phyloP scores from a whole-genome alignment of 306 rosid species.

The Senna tora region DNA sequence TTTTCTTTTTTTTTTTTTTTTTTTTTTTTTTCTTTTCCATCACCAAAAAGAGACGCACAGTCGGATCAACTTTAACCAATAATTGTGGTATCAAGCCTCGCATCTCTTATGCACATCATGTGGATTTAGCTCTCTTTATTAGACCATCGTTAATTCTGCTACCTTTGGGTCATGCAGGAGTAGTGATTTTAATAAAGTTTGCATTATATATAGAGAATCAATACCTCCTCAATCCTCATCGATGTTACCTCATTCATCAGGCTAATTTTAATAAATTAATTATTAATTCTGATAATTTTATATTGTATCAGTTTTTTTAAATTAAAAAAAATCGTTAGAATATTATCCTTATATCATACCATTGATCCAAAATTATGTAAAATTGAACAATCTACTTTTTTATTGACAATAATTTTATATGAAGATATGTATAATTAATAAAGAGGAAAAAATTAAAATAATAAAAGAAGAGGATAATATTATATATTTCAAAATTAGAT shows the following conservation, averaged over 20 bases:
- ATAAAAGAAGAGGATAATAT: too few species aligned
- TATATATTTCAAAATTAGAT: too few species aligned
- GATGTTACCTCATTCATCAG: background rate
- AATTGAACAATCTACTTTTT: too few species aligned
- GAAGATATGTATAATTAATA: too few species aligned
- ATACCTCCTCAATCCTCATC: background rate
- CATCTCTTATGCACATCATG: conserved; percentile 29
- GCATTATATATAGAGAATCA: background rate
- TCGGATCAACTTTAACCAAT: conserved; percentile 43
- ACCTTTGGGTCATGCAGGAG: conserved; percentile 33
- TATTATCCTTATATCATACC: too few species aligned
- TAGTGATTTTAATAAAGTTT: background rate
- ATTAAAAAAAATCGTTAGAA: too few species aligned
- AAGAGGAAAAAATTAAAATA: too few species aligned
- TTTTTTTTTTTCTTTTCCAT: conserved; percentile 25
- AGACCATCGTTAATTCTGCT: conserved; percentile 21
- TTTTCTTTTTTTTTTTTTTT: conserved; percentile 23
- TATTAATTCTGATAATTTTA: too few species aligned
- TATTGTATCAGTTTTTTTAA: too few species aligned
- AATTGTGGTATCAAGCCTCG: conserved; percentile 28
- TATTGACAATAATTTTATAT: too few species aligned
- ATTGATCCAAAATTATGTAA: too few species aligned
- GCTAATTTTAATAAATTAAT: background rate
- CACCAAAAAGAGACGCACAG: conserved; percentile 28
- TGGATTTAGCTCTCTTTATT: conserved; percentile 33